Evolutionary conservation across 2,329 filamentous ascomycete species (phyloP), one percentile per base, ranked within the genome.

Genomic region (Didymella segeticola): DNA sequence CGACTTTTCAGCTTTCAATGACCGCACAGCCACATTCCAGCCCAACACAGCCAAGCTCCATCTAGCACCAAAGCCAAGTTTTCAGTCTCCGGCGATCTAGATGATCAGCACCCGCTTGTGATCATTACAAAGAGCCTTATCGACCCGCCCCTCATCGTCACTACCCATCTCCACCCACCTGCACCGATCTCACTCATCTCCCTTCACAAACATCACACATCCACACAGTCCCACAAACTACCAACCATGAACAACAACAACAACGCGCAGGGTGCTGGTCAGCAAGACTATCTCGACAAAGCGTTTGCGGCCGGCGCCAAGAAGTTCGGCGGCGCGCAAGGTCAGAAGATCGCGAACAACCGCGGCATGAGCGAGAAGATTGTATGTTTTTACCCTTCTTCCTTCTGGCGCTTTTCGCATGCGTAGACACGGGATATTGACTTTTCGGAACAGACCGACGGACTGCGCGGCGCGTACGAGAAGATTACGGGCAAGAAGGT

Each of bases 401-500:
- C 10, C 5, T 26, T 26, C n/a, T 19, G 12, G 37, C 22, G 4
- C 19, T 3, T 25, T 31, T 25, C 20, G 4, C 12, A 39, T n/a
- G 14, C 22, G 7, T 23, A 3, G 14, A 12, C 12, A 11, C 8
- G 3, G 9, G 23, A 43, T 36, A 7, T 12, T 8, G 0, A 29
- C 5, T 10, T 25, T 20, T 15, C 15, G 19, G n/a, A 1, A 48
- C 42, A 73, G 70, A 84, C 81, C 47, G 82, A 84, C 62, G 70
- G 73, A 25, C 76, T 75, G 5, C 75, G 82, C 50, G 74, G 71
- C 6, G 61, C 78, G 47, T 83, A 81, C 39, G 82, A 85, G 66
- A 80, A 81, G 63, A 47, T 67, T 2, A 82, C 81, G 53, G 82
- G 79, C 33, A 79, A 78, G 62, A 67, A 81, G 12, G 74, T 82